These are phyloP conservation scores for Penicillium glabrum DNA, from an alignment of 2,329 filamentous ascomycete species.

Conservation along the genomic window DNA sequence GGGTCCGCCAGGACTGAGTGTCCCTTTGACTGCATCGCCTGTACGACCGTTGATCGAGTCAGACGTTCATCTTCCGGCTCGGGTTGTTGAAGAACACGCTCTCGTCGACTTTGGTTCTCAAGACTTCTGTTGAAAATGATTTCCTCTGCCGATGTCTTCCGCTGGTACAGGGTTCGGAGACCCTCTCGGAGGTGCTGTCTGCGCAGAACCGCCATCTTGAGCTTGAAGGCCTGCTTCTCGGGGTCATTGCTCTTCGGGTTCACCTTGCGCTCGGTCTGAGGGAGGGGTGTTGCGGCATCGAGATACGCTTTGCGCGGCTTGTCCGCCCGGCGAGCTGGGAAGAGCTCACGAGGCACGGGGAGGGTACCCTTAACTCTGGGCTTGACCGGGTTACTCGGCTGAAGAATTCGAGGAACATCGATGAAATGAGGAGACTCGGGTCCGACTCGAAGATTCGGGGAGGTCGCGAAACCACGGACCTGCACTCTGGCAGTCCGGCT, in stretches of 20 bases:
- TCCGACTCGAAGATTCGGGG: slow-evolving; percentile 37
- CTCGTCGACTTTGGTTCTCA: slow-evolving; percentile 51
- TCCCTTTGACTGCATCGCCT: slow-evolving; percentile 50
- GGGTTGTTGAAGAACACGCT: slow-evolving; percentile 59
- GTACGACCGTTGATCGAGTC: slow-evolving; percentile 66
- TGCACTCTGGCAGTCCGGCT: slow-evolving; percentile 38
- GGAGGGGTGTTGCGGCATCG: slow-evolving; percentile 57
- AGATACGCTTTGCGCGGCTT: slow-evolving; percentile 66
- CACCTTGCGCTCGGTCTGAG: slow-evolving; percentile 38
- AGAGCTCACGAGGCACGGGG: slow-evolving; percentile 79
- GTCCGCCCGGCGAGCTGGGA: slow-evolving; percentile 59
- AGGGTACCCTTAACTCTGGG: slow-evolving; percentile 70
- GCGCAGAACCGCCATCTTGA: slow-evolving; percentile 68
- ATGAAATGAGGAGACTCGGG: slow-evolving; percentile 90
- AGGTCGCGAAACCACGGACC: slow-evolving; percentile 41
- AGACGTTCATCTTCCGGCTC: slow-evolving; percentile 75
- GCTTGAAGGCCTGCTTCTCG: slow-evolving; percentile 64
- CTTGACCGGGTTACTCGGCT: slow-evolving; percentile 59
- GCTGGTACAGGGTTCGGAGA: slow-evolving; percentile 66
- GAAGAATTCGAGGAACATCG: slow-evolving; percentile 73
- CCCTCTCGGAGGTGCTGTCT: slow-evolving; percentile 72
- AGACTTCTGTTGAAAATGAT: slow-evolving; percentile 43
- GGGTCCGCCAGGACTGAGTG: slow-evolving; percentile 62
- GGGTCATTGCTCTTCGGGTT: slow-evolving; percentile 42
- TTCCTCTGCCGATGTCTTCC: slow-evolving; percentile 54